Percentiles rank a stretch among this genome's conserved stretches.
Conservation (phyloP, 768 basidiomycete species). For the Serendipita sp. region DNA sequence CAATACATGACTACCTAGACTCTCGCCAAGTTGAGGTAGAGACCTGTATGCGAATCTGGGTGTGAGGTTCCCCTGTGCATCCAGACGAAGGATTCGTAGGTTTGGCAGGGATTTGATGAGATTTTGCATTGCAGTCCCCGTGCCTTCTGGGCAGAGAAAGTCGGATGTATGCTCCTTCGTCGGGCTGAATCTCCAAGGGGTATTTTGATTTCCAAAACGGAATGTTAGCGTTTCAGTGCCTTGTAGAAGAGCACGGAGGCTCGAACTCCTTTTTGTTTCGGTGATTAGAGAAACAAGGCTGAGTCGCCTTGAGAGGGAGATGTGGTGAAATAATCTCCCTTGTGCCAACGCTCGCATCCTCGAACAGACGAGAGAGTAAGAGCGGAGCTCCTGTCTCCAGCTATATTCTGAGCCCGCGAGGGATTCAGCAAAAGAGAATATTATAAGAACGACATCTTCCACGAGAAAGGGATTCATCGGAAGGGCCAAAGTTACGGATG, state of each 20-base stretch:
- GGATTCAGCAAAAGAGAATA: not conserved
- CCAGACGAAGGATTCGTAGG: no score
- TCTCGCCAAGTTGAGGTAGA: no score
- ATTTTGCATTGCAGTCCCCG: not conserved
- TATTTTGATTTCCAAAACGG: not conserved
- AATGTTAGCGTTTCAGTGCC: not conserved
- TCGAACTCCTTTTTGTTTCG: not conserved
- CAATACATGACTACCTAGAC: no score
- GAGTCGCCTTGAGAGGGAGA: not conserved
- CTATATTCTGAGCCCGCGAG: not conserved
- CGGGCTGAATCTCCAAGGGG: not conserved
- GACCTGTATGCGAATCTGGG: no score
- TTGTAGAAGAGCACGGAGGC: not conserved
- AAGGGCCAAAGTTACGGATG: no score
- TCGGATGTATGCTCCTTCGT: not conserved
- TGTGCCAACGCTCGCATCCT: not conserved
- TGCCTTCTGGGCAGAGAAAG: not conserved
- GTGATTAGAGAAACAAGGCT: not conserved
- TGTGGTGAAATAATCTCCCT: not conserved
- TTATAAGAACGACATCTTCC: not conserved
- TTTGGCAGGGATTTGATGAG: not conserved
- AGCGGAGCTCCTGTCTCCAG: not conserved
- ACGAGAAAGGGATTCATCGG: not conserved
- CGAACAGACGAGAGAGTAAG: not conserved
- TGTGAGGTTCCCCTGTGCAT: no score